Base-by-base conservation (phyloP, 768 basidiomycete species). In the Hydnum rufescens region DNA sequence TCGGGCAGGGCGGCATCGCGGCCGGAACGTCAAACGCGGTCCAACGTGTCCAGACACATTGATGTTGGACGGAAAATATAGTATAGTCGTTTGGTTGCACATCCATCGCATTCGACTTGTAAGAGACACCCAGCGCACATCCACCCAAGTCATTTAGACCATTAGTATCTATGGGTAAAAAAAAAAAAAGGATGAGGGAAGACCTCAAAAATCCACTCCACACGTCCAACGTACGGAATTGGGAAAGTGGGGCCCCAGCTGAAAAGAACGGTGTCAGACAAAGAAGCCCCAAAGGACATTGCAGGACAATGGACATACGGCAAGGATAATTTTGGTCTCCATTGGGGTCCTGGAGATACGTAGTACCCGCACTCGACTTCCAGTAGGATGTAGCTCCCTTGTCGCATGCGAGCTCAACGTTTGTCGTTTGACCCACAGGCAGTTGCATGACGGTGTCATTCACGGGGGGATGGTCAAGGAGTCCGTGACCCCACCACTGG, bases 121-220 rank as follows among this genome's bases (percentile, higher is more conserved):
- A 84, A n/a, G 80, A 73, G 57, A 87, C 85, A 0, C 74, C 80
- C 31, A 87, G 66, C 0, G 73, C 75, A 60, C 80, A 82, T 8
- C 80, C 78, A 49, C 69, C 71, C 32, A 77, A 62, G 57, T 78
- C 78, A 51, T 69, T 62, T 0, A 71, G 46, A 0, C 74, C 74
- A 0, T 64, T 70, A 0, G 79, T 79, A 39, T 39, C 36, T 39
- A 22, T 13, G 1, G n/a, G n/a, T n/a, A n/a, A n/a, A n/a, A n/a
- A n/a, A n/a, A 58, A 82, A 78, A 62, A 67, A 79, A 16, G 69
- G 68, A 49, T 23, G 16, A 50, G 8, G 5, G 23, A 19, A n/a
- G n/a, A n/a, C n/a, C n/a, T n/a, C n/a, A n/a, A n/a, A n/a, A n/a
- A n/a, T n/a, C n/a, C n/a, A n/a, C n/a, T n/a, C n/a, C n/a, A n/a